Percentiles rank a stretch among this genome's conserved stretches.
phyloP scores from a whole-genome alignment of 2,329 filamentous ascomycete genomes.

The Hypoxylon sp. region DNA sequence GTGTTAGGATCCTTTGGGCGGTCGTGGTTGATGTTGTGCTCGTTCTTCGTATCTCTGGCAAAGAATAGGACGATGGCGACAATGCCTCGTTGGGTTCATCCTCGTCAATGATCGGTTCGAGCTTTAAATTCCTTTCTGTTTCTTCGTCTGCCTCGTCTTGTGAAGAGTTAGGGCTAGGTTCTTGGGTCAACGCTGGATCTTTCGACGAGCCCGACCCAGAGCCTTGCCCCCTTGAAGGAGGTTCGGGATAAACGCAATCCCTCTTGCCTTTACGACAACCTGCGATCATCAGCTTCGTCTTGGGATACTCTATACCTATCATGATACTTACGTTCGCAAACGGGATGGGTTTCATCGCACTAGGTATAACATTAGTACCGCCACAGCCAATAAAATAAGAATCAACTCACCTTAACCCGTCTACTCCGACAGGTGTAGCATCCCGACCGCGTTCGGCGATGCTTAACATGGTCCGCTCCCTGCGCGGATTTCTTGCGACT shows the following conservation, averaged over 20 bases:
- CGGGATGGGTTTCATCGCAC: slow-evolving; percentile 90
- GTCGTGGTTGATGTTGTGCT: slow-evolving; percentile 52
- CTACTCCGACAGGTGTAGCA: slow-evolving; percentile 91
- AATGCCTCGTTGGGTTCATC: slow-evolving; percentile 55
- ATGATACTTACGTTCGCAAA: slow-evolving; percentile 75
- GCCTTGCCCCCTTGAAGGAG: slow-evolving; percentile 56
- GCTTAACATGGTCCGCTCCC: slow-evolving; percentile 80
- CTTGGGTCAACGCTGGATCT: slow-evolving; percentile 51
- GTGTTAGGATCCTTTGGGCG: slow-evolving; percentile 48
- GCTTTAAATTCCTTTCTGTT: slow-evolving; percentile 52
- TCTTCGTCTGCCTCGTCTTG: slow-evolving; percentile 61
- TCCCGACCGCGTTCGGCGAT: slow-evolving; percentile 90
- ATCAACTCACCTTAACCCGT: slow-evolving; percentile 75
- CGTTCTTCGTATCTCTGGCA: slow-evolving; percentile 46
- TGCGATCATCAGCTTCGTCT: slow-evolving; percentile 48
- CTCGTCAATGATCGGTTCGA: slow-evolving; percentile 65
- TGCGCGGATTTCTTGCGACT: slow-evolving; percentile 60
- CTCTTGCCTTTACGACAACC: slow-evolving; percentile 92
- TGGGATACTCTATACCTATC: slow-evolving; percentile 9
- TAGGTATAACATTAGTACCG: slow-evolving; percentile 55
- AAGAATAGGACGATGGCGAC: slow-evolving; percentile 34
- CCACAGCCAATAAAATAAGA: too few relatives aligned
- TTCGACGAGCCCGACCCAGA: slow-evolving; percentile 48
- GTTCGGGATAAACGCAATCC: slow-evolving; percentile 89
- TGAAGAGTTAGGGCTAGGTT: slow-evolving; percentile 62